A percentile compares a stretch with the other conserved stretches of the same genome.
These are phyloP conservation scores for Dictyostelium firmibasis DNA, from an alignment of 78 protist genomes.

Conservation along the genomic window DNA sequence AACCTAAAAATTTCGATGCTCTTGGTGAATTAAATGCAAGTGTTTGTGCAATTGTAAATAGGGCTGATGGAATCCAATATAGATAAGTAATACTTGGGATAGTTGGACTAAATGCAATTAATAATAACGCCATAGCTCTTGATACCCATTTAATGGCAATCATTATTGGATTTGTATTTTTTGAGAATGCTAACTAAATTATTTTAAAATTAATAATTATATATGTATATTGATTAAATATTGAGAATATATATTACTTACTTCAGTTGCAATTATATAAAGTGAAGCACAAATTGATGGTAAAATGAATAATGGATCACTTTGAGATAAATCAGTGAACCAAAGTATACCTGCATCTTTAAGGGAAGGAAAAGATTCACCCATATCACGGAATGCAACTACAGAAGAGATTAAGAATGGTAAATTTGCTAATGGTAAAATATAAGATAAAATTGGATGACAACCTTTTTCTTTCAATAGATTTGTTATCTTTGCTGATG, in stretches of 20 bases:
- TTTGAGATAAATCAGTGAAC: conserved; percentile 29
- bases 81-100: conserved; percentile 52
- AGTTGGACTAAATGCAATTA: conserved; percentile 28
- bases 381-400: conserved; percentile 69
- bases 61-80: conserved; percentile 60
- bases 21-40: background rate
- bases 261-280: conserved; percentile 26
- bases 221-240: too few relatives aligned
- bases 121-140: conserved; percentile 19
- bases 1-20: conserved; percentile 16
- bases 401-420: conserved; percentile 47
- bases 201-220: too few relatives aligned
- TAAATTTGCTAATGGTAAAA: conserved; percentile 36
- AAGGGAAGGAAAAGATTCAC: conserved; percentile 38
- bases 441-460: conserved; percentile 33
- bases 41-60: conserved; percentile 26
- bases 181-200: conserved; percentile 4
- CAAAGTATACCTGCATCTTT: conserved; percentile 55
- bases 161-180: background rate
- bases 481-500: background rate
- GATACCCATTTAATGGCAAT: conserved; percentile 45
- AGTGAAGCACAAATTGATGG: conserved; percentile 25
- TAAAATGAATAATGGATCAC: conserved; percentile 24
- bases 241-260: background rate
- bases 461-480: conserved; percentile 49